A percentile compares a stretch with the other conserved stretches of the same genome.
These are phyloP conservation scores for Ophiostoma perfectum DNA, from an alignment of 2,329 filamentous ascomycete genomes.

Conservation along the genomic window DNA sequence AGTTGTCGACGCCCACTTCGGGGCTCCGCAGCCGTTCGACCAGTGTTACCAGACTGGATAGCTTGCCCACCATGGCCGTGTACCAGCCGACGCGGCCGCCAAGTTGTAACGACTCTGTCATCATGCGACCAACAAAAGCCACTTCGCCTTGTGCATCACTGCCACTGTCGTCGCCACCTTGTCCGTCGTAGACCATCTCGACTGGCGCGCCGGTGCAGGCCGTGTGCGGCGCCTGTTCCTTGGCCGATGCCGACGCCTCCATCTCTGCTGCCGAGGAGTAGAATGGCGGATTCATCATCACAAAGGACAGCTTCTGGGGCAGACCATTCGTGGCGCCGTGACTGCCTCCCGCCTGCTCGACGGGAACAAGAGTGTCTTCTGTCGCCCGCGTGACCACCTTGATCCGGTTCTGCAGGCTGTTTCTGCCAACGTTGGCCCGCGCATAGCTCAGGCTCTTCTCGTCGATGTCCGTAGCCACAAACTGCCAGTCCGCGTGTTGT, in stretches of 20 bases:
- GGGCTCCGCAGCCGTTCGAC: constrained; percentile 50
- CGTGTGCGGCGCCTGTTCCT: constrained; percentile 62
- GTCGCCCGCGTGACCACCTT: constrained; percentile 52
- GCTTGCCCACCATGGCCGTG: constrained; percentile 82
- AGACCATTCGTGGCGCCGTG: neutral
- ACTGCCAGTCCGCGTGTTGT: constrained; percentile 63
- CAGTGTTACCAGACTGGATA: constrained; percentile 59
- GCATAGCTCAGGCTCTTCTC: constrained; percentile 62
- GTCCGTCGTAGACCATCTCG: constrained; percentile 69
- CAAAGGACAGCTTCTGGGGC: constrained; percentile 58
- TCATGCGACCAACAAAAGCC: constrained; percentile 80
- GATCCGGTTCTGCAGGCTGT: constrained; percentile 60
- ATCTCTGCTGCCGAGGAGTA: constrained; percentile 72
- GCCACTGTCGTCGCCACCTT: constrained; percentile 41
- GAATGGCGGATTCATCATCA: constrained; percentile 94
- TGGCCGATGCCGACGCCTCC: constrained; percentile 56
- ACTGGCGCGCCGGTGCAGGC: constrained; percentile 69
- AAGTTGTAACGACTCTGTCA: constrained; percentile 31
- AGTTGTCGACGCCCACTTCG: constrained; percentile 60
- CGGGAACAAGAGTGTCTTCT: constrained; percentile 54
- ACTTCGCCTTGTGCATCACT: constrained; percentile 58
- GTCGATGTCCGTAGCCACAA: constrained; percentile 76
- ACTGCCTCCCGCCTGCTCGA: constrained; percentile 37
- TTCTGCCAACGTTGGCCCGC: constrained; percentile 59
- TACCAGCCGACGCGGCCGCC: constrained; percentile 71